Evolutionary conservation across 768 basidiomycete species (phyloP).

Genomic region (Exsudoporus frostii): DNA sequence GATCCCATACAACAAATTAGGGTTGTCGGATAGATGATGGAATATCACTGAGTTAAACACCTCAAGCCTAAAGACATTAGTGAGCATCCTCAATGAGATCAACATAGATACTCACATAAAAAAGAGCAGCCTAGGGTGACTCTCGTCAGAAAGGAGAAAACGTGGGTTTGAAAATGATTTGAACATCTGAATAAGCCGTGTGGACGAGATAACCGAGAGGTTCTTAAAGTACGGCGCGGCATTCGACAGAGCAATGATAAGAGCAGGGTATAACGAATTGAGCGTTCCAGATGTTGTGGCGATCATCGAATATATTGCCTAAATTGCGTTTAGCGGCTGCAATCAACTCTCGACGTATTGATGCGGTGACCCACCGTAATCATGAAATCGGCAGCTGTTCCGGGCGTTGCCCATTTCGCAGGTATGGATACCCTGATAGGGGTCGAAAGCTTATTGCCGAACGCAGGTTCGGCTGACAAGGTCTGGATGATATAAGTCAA

Average conservation of each 20-base stretch:
- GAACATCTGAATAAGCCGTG: slow-evolving; percentile 84
- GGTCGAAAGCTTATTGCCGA: slow-evolving; percentile 65
- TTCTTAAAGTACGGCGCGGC: slow-evolving; percentile 82
- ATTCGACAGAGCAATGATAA: slow-evolving; percentile 89
- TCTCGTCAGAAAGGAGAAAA: slow-evolving; percentile 91
- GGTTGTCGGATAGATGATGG: slow-evolving; percentile 76
- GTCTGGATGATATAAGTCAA: slow-evolving; percentile 91
- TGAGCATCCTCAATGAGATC: not conserved
- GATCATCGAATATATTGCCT: slow-evolving; percentile 89
- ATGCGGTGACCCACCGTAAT: slow-evolving; percentile 60
- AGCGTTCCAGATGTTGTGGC: slow-evolving; percentile 82
- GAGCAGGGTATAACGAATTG: slow-evolving; percentile 85
- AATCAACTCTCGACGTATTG: not conserved
- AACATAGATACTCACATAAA: slow-evolving; percentile 61
- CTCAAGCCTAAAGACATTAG: slow-evolving; percentile 60
- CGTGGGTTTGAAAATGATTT: slow-evolving; percentile 86
- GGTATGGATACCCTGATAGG: slow-evolving; percentile 67
- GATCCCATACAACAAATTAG: slow-evolving; percentile 84
- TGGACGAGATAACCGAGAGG: slow-evolving; percentile 76
- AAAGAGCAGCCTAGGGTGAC: slow-evolving; percentile 89
- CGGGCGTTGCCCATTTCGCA: slow-evolving; percentile 70
- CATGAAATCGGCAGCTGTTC: slow-evolving; percentile 82
- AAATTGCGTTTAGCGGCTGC: slow-evolving; percentile 5
- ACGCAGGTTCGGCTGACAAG: slow-evolving; percentile 78
- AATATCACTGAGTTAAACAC: slow-evolving; percentile 84